Base-by-base conservation (phyloP, 2,329 filamentous ascomycete genomes). In the Aspergillus sp. region DNA sequence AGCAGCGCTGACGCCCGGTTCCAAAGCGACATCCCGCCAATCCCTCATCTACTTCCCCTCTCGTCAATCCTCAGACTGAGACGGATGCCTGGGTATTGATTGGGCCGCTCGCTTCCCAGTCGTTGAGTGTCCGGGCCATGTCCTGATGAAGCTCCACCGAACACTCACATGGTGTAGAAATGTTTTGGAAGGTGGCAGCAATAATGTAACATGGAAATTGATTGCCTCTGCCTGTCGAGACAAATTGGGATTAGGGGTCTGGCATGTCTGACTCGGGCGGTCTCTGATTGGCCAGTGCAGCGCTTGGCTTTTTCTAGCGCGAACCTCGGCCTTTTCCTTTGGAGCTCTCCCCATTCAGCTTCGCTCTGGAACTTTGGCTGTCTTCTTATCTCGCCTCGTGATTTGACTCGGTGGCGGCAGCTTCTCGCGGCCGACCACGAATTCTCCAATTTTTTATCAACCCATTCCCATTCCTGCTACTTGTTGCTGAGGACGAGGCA, bases 261-360 rank as follows among this genome's bases (percentile, higher is more conserved):
- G 45, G 22, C n/a, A 58, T 65, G 63, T 65, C 57, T 59, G 42
- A 59, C 27, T 52, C 30, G 40, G 24, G 22, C 8, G 27, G 47
- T n/a, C 33, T 34, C 24, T 57, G 54, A 61, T 59, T 61, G 59
- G 59, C 19, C 50, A 40, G 22, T 46, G 19, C 11, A 27, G 47
- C 47, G 54, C 63, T 66, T 65, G 64, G 63, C 63, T 65, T 64
- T 61, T 54, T 61, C 60, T 66, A 66, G 64, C 49, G 60, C 48
- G 51, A 54, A 60, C 58, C 52, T 54, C 51, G 44, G 33, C 22
- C 42, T 47, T 51, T 51, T 42, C n/a, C 11, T 7, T 24, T 51
- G 45, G 45, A 51, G 39, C 39, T 51, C 15, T 39, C 37, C 22
- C 24, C 20, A 41, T 33, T 51, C 33, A 42, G 22, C 39, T 42